phyloP scores from a whole-genome alignment of 73 alveolate species.

The Paramecium tetraurelia region DNA sequence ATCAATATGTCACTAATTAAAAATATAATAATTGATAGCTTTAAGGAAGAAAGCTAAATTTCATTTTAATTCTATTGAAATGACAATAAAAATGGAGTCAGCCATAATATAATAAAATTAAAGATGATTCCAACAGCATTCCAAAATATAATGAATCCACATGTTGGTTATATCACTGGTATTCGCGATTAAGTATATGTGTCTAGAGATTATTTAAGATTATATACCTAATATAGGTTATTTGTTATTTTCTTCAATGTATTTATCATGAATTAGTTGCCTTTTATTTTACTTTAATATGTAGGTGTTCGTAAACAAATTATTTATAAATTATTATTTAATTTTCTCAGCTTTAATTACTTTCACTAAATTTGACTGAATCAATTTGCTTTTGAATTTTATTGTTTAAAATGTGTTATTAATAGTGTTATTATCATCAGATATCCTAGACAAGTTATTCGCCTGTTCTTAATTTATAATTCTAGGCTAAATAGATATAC shows the following conservation, averaged over 20 bases:
- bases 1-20: not conserved
- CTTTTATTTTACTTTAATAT: not conserved
- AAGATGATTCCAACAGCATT: not conserved
- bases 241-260: not conserved
- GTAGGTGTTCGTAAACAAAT: not conserved
- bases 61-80: not conserved
- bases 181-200: not conserved
- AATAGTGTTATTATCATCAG: not conserved
- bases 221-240: not conserved
- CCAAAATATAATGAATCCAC: not conserved
- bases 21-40: not conserved
- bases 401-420: not conserved
- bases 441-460: not conserved
- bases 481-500: not conserved
- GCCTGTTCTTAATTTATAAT: not conserved
- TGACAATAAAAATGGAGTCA: not conserved
- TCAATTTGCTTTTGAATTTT: not conserved
- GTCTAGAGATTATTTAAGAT: not conserved
- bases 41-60: not conserved
- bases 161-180: not conserved
- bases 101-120: not conserved
- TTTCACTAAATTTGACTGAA: not conserved
- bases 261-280: not conserved
- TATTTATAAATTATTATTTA: not conserved
- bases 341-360: not conserved